Evolutionary conservation across 176 grass and related monocot species (phyloP), one percentile per base, ranked within the genome.

Genomic region (Musa troglodytarum): DNA sequence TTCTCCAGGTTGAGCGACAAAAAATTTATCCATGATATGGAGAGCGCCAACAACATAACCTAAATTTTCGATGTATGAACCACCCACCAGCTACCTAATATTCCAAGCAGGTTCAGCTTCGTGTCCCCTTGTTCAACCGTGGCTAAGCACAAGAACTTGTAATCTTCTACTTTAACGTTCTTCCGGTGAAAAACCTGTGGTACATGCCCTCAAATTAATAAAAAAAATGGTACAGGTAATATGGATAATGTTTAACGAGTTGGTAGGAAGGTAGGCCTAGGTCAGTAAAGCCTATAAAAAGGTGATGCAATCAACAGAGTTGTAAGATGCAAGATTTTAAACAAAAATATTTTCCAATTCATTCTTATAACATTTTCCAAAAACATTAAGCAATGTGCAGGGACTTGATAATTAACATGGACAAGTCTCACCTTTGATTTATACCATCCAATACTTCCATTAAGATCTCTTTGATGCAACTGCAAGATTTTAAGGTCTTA

Each of bases 51-150:
- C 29, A 5, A 5, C 29, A 34, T 34, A 34, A 34, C 13, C 52
- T 87, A 75, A 74, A 58, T 76, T 65, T 74, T 69, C 4, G 84
- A 87, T 1, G 76, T 76, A 76, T 63, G 81, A 57, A 84, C 79
- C 29, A 88, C 76, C 90, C 93, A 97, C 93, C 93, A 92, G 54
- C 86, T 85, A 49, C 88, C 90, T 77, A 97, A 75, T 55, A 93
- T 76, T 81, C 90, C 93, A 70, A 97, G 72, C 53, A 88, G 15
- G 81, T 81, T 83, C 26, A 97, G 74, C 78, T 75, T 87, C 83
- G 64, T 77, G 53, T 97, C 83, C 59, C 28, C 68, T 74, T 85
- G 69, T 81, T 90, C 85, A 65, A 97, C 75, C 0, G 56, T 83
- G 64, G 83, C 87, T 73, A 77, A 81, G 79, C 87, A 90, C 62